Conservation (phyloP, 23 red algal species). For the Pyropia yezoensis region DNA sequence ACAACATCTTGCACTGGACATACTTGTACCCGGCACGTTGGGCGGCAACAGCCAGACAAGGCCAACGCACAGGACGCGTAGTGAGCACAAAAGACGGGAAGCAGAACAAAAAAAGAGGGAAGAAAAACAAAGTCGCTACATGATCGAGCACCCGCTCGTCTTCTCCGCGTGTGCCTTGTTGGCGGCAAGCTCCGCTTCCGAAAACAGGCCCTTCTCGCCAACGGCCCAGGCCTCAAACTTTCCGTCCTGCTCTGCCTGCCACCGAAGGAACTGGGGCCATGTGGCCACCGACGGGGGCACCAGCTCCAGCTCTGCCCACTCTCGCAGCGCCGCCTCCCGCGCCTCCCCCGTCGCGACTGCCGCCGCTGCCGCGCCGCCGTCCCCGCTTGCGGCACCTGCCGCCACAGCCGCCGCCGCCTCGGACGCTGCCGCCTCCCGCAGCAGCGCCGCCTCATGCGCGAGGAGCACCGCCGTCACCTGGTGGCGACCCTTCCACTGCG, state of each 20-base stretch:
- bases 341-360: not conserved
- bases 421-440: conserved; percentile 12
- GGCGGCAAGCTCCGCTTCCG: conserved; percentile 10
- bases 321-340: conserved; percentile 16
- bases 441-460: conserved; percentile 32
- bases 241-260: conserved; percentile 64
- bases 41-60: no score
- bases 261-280: conserved; percentile 50
- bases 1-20: no score
- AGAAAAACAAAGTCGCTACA: no score
- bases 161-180: conserved; percentile 5
- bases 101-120: no score
- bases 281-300: conserved; percentile 41
- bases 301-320: conserved; percentile 28
- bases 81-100: no score
- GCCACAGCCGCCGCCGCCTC: conserved; percentile 2
- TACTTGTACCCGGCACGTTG: no score
- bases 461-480: conserved; percentile 64
- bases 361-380: not conserved
- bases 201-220: conserved; percentile 50
- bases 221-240: conserved; percentile 67
- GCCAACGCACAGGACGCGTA: no score
- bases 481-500: conserved; percentile 93
- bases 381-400: not conserved
- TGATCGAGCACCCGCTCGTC: no score